A percentile compares a stretch with the other conserved stretches of the same genome.
Conservation (phyloP, 768 basidiomycete species). For the Agrocybe chaxingu region DNA sequence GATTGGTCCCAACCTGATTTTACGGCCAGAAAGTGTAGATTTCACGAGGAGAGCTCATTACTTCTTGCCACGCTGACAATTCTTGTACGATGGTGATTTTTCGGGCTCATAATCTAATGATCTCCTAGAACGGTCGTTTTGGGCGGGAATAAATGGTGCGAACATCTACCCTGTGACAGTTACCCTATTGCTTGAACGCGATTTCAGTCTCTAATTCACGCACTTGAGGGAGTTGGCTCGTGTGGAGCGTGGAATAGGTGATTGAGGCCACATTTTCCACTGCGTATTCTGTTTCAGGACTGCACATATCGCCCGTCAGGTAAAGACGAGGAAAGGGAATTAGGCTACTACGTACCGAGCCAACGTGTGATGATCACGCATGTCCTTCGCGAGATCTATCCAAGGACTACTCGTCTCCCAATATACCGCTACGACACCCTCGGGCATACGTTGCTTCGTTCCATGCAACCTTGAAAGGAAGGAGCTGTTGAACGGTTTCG, state of each 20-base stretch:
- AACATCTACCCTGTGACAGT: no score
- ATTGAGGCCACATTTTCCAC: constrained; percentile 49
- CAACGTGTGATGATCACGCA: constrained; percentile 60
- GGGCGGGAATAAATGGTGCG: no score
- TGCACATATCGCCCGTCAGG: constrained; percentile 21
- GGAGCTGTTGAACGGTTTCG: constrained; percentile 63
- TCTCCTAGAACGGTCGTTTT: no score
- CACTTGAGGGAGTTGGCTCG: no score
- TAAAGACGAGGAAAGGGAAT: background rate
- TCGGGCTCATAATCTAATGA: constrained; percentile 68
- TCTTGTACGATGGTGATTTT: constrained; percentile 68
- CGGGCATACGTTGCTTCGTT: constrained; percentile 23
- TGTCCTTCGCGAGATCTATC: constrained; percentile 73
- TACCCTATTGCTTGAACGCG: no score
- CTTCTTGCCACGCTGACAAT: constrained; percentile 69
- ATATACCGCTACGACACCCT: constrained; percentile 54
- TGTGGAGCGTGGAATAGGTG: constrained; percentile 57
- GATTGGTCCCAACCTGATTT: constrained; percentile 81
- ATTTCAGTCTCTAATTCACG: no score
- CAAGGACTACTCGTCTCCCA: constrained; percentile 73
- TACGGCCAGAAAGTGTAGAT: constrained; percentile 79
- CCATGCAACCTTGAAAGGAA: constrained; percentile 67
- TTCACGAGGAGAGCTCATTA: constrained; percentile 75
- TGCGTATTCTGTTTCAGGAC: constrained; percentile 51
- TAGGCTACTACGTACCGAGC: constrained; percentile 46